Evolutionary conservation across 495 filamentous ascomycete genomes (phyloP).

Genomic region (Parachaetomium inaequale): DNA sequence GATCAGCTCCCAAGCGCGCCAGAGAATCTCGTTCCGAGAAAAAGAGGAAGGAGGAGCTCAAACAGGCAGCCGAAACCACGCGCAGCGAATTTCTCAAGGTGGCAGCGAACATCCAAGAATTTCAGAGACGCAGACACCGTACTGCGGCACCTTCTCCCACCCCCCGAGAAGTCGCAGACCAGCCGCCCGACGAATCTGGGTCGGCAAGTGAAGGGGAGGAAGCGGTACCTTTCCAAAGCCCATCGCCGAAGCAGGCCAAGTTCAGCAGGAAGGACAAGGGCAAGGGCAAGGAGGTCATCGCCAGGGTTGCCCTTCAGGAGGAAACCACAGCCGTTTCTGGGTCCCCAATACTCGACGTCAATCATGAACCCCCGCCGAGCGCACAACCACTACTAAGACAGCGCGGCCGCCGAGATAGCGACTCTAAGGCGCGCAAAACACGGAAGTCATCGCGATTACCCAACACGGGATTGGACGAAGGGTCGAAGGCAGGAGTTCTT

Average conservation of each 20-base stretch:
- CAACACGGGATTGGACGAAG: background rate
- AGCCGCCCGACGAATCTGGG: background rate
- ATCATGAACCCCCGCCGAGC: constrained; percentile 4
- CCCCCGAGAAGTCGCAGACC: background rate
- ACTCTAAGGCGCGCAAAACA: constrained; percentile 3
- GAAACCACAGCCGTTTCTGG: background rate
- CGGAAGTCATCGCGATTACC: background rate
- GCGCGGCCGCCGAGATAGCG: background rate
- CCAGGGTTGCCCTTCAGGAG: background rate
- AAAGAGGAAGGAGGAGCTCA: background rate
- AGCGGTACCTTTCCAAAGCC: background rate
- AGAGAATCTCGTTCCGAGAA: background rate
- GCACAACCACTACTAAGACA: background rate
- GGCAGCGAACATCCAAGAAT: background rate
- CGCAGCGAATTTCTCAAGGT: background rate
- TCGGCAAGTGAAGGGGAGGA: background rate
- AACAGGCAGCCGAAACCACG: background rate
- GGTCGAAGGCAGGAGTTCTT: background rate
- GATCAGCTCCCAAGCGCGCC: background rate
- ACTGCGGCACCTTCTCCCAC: background rate
- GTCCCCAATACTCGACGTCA: background rate
- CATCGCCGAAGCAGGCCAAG: background rate
- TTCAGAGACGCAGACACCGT: background rate
- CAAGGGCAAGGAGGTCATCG: background rate
- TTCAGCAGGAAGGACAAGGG: background rate